Percentiles rank a stretch among this genome's conserved stretches.
phyloP scores from a whole-genome alignment of 1,139 yeast species.

The Pneumocystis sp. region DNA sequence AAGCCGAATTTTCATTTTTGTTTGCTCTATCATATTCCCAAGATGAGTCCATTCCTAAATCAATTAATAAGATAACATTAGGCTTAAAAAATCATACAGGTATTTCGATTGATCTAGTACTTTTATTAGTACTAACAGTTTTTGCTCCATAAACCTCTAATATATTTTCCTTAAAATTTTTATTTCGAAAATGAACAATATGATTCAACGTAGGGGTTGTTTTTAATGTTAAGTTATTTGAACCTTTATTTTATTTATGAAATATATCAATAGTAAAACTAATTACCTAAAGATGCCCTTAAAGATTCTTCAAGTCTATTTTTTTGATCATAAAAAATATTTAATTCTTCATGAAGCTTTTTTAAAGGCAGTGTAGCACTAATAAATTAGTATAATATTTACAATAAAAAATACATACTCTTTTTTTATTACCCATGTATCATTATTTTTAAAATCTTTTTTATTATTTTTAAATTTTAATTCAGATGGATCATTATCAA shows the following conservation, averaged over 20 bases:
- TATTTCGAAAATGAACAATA: slow-evolving; percentile 10
- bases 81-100: slow-evolving; percentile 3
- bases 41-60: slow-evolving; percentile 20
- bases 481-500: not conserved
- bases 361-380: slow-evolving; percentile 17
- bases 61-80: not conserved
- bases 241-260: not conserved
- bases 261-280: slow-evolving; percentile 11
- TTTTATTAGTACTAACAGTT: slow-evolving; percentile 7
- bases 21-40: slow-evolving; percentile 21
- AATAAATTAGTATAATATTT: slow-evolving; percentile 14
- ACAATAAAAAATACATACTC: slow-evolving; percentile 14
- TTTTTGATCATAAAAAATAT: slow-evolving; percentile 15
- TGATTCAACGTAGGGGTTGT: slow-evolving; percentile 8
- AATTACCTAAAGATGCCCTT: slow-evolving; percentile 10
- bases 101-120: slow-evolving; percentile 12
- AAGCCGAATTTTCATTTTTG: slow-evolving; percentile 15
- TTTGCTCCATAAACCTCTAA: slow-evolving; percentile 1
- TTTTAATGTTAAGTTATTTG: slow-evolving; percentile 5
- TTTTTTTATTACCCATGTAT: slow-evolving; percentile 11
- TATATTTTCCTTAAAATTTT: slow-evolving; percentile 3
- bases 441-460: slow-evolving; percentile 4
- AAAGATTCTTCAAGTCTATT: slow-evolving; percentile 16
- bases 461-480: slow-evolving; percentile 4
- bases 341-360: slow-evolving; percentile 18